phyloP scores from a whole-genome alignment of 768 basidiomycete species.

The Lanmaoa rubissima region DNA sequence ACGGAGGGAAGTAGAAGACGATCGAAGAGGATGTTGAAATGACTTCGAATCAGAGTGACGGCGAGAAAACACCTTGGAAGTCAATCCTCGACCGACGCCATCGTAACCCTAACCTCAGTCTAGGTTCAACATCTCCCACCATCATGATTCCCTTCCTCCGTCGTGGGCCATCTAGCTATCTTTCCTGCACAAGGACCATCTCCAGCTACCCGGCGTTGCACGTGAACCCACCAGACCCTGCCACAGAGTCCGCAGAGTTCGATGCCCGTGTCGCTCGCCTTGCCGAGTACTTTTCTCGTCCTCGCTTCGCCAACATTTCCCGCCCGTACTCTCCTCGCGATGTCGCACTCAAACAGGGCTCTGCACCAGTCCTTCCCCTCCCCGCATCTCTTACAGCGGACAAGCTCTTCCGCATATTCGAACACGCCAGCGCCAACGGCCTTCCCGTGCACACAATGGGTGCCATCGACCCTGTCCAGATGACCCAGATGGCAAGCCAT shows the following conservation, averaged over 20 bases:
- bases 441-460: conserved; percentile 88
- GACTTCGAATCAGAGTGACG: conserved; percentile 2
- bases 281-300: conserved; percentile 68
- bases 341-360: conserved; percentile 89
- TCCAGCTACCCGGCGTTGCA: conserved; percentile 40
- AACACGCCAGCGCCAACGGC: conserved; percentile 57
- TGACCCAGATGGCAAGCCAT: conserved; percentile 89
- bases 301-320: conserved; percentile 70
- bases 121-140: conserved; percentile 37
- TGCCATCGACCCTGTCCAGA: conserved; percentile 90
- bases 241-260: conserved; percentile 59
- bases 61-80: conserved; percentile 14
- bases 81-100: neutral
- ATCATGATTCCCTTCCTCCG: conserved; percentile 21
- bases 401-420: conserved; percentile 75
- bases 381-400: conserved; percentile 78
- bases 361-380: conserved; percentile 72
- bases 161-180: neutral
- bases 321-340: conserved; percentile 78
- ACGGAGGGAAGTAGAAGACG: conserved; percentile 22
- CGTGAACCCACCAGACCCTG: conserved; percentile 53
- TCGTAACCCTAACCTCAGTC: conserved; percentile 34
- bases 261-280: conserved; percentile 60
- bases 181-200: conserved; percentile 35
- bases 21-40: neutral